Evolutionary conservation across 2,329 filamentous ascomycete genomes (phyloP).

Genomic region (Emmonsia crescens): DNA sequence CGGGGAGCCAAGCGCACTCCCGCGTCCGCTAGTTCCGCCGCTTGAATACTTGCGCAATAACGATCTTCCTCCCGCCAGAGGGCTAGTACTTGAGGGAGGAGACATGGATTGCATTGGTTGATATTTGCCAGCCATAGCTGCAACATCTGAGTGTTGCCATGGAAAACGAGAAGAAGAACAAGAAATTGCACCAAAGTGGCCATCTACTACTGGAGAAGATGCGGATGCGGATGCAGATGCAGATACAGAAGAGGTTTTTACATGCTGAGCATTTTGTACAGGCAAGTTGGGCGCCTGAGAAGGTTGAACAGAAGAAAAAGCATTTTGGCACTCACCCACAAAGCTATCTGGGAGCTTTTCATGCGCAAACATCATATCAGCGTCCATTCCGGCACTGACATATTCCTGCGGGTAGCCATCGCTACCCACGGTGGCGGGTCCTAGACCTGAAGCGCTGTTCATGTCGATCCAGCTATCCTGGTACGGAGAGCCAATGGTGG

Average conservation of each 20-base stretch:
- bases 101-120: constrained; percentile 3
- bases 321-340: constrained; percentile 36
- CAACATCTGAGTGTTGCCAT: constrained; percentile 2
- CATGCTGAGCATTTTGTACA: neutral
- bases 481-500: constrained; percentile 56
- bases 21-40: neutral
- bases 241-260: neutral
- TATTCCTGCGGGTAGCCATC: constrained; percentile 48
- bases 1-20: neutral
- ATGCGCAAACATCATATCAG: constrained; percentile 30
- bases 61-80: neutral
- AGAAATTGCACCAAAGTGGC: neutral
- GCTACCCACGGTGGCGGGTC: constrained; percentile 52
- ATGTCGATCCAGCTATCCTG: constrained; percentile 49
- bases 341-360: constrained; percentile 36
- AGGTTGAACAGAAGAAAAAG: constrained; percentile 22
- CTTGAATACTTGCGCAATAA: neutral
- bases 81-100: neutral
- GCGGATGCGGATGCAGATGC: neutral
- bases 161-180: neutral
- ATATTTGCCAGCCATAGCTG: neutral
- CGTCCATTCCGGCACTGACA: constrained; percentile 34
- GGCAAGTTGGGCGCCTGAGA: neutral
- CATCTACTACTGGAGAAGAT: neutral
- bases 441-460: constrained; percentile 46